Conservation (phyloP, 2,329 filamentous ascomycete species). For the Ophiosphaerella herpotricha region DNA sequence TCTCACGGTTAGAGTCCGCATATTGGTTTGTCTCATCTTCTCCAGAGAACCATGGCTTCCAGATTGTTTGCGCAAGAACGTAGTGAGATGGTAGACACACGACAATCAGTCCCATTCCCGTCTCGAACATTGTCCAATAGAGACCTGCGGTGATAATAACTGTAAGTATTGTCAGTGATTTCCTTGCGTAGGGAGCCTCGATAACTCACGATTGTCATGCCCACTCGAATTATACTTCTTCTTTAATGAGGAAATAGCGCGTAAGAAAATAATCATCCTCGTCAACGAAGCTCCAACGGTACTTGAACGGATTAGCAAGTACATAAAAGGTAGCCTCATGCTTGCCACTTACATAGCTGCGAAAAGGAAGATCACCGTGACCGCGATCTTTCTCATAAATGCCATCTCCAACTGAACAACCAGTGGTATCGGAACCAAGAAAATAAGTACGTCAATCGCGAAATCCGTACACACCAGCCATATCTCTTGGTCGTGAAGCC, state of each 20-base stretch:
- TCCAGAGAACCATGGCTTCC: background rate
- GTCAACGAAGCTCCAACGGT: no score
- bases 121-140: constrained; percentile 8
- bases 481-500: background rate
- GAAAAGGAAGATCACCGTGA: constrained; percentile 4
- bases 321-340: background rate
- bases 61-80: background rate
- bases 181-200: no score
- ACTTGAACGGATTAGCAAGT: no score
- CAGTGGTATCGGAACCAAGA: constrained; percentile 9
- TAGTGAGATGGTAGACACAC: constrained; percentile 3
- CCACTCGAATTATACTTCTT: no score
- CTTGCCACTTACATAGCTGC: background rate
- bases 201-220: no score
- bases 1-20: background rate
- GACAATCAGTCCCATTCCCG: constrained; percentile 3
- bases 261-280: no score
- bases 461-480: constrained; percentile 7
- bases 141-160: constrained; percentile 6
- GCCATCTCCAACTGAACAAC: constrained; percentile 3
- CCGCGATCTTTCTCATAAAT: constrained; percentile 1
- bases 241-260: no score
- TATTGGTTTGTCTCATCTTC: background rate
- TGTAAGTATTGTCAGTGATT: background rate
- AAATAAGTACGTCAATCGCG: constrained; percentile 5